These are phyloP conservation scores for Atalantia buxifolia DNA, from an alignment of 345 rosid species.

Conservation along the genomic window DNA sequence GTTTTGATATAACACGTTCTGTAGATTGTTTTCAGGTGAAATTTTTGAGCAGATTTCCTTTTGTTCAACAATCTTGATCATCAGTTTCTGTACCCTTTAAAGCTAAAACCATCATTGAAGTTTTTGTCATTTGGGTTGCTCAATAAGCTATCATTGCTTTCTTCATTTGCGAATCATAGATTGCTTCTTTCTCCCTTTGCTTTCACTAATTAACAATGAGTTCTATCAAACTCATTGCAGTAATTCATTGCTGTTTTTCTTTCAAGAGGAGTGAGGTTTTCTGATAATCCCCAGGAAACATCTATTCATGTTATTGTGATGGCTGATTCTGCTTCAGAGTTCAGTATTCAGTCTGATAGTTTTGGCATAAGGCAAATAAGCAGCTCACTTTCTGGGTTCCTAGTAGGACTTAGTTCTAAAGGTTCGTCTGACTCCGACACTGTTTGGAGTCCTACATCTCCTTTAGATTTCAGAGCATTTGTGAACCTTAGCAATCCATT, in stretches of 20 bases:
- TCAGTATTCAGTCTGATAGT: conserved; percentile 22
- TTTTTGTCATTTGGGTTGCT: conserved; percentile 3
- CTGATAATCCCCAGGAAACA: conserved; percentile 16
- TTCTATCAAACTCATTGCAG: conserved; percentile 22
- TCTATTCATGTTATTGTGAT: conserved; percentile 22
- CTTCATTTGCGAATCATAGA: not conserved
- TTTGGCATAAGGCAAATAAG: conserved; percentile 32
- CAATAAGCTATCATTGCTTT: not conserved
- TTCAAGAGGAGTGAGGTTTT: conserved; percentile 15
- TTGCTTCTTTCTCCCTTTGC: not conserved
- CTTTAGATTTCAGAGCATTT: conserved; percentile 53
- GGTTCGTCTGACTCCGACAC: conserved; percentile 37
- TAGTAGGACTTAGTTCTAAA: conserved; percentile 32
- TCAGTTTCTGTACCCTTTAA: not conserved
- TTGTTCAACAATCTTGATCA: not conserved
- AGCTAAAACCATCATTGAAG: not conserved
- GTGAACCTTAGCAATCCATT: conserved; percentile 49
- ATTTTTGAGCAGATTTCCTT: not conserved
- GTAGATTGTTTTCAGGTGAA: not conserved
- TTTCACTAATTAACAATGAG: not conserved
- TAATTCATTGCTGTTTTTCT: conserved; percentile 18
- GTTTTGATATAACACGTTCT: not conserved
- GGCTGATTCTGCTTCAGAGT: conserved; percentile 34
- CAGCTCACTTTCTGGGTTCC: conserved; percentile 34
- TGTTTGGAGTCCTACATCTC: conserved; percentile 55